Conservation (phyloP, 441 rosid species). For the Eruca vesicaria region DNA sequence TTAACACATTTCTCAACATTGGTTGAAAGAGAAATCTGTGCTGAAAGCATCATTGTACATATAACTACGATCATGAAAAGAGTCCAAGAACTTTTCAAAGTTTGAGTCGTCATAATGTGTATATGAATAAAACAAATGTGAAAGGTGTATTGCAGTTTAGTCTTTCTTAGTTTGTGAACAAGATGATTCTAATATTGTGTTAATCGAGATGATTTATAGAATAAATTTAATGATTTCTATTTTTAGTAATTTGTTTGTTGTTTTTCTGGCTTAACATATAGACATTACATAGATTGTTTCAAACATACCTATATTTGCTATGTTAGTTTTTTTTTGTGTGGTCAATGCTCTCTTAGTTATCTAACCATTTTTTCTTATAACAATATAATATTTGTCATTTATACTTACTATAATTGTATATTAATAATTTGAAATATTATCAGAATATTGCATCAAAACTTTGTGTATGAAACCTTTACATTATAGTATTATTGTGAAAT, state of each 20-base stretch:
- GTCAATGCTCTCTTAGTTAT: too few species aligned
- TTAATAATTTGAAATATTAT: too few species aligned
- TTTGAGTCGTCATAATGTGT: not conserved
- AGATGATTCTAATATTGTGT: not conserved
- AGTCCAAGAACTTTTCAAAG: not conserved
- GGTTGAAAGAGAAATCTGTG: not conserved
- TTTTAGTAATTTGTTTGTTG: not conserved
- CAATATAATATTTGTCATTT: too few species aligned
- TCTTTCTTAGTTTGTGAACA: not conserved
- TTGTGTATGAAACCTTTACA: too few species aligned
- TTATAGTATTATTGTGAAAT: too few species aligned
- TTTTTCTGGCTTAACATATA: too few species aligned
- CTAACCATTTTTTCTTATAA: too few species aligned
- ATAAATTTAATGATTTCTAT: not conserved
- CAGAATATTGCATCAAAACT: too few species aligned
- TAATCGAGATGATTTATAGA: not conserved
- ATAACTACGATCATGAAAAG: not conserved
- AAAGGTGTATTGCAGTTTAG: not conserved
- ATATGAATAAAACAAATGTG: not conserved
- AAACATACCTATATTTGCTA: too few species aligned
- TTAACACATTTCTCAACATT: not conserved
- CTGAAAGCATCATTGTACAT: not conserved
- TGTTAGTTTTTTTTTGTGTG: too few species aligned
- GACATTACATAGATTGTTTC: too few species aligned
- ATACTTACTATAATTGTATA: too few species aligned